Base-by-base conservation (phyloP, 1,139 yeast genomes). In the Suhomyces maxii region DNA sequence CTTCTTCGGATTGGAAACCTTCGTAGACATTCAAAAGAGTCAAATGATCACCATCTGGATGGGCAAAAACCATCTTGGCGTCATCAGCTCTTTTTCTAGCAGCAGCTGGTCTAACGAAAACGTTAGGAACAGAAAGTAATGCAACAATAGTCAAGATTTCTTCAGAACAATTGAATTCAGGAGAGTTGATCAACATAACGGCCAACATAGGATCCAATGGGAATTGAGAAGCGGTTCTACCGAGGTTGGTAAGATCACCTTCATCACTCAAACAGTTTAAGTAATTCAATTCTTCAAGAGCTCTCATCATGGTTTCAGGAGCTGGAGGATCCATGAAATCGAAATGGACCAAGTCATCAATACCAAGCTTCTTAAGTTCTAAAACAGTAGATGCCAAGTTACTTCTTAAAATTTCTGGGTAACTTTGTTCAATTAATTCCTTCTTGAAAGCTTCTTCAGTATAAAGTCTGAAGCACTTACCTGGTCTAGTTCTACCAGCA, bases 241-340 rank as follows among this genome's bases (percentile, higher is more conserved):
- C 99, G 51, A 93, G 73, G 0, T 93, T 79, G 0, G 99, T 93
- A 57, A 93, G 73, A 49, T 86, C 86, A 49, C 99, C 99, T 42
- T 89, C 95, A 63, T 93, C 97, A 54, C 90, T 89, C 48, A 93
- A 77, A 71, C 98, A 93, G 26, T 85, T 84, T 51, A 93, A 75
- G 63, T 89, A 93, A 63, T 93, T 91, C 61, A 93, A 78, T 67
- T 93, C 99, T 68, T 93, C 99, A 56, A 93, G 74, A 0, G 99
- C 98, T 65, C 98, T 80, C 98, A 93, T 91, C 99, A 93, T 93
- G 8, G 99, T 93, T 68, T 93, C 99, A 6, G 98, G 98, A 1
- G 99, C 98, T n/a, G 99, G 99, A 8, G 99, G 98, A 63, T 93
- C 99, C 97, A 93, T 93, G 61, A 93, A 93, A 66, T 93, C 99